Base-by-base conservation (phyloP, 1,284 basidiomycete genomes). In the Melampsora americana region DNA sequence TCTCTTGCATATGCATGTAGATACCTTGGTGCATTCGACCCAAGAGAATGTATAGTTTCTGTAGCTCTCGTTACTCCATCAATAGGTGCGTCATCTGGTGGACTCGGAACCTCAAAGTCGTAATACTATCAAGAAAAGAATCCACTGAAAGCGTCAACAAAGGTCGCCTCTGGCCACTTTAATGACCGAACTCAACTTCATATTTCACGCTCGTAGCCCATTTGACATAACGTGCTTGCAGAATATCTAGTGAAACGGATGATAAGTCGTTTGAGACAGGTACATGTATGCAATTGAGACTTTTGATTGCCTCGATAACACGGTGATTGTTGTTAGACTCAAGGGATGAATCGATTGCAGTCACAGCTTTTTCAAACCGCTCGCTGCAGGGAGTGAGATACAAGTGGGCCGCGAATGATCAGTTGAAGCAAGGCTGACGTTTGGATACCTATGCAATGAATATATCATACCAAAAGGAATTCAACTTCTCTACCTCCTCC, bases 351-450 rank as follows among this genome's bases (percentile, higher is more conserved):
- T 90, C 87, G 90, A 89, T 46, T 90, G 89, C 82, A 92, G 92
- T 84, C 91, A 88, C 82, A 90, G 89, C 82, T 92, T 91, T 0
- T 90, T 91, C 85, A 91, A 59, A 59, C 28, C 28, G 53, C 7
- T 59, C 53, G 12, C 53, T 59, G 28, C n/a, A 2, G 53, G 23
- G 53, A 44, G 42, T 11, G 42, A 14, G 12, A 44, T 9, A 44
- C 11, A 44, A 44, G 42, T 44, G 42, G 42, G 12, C 11, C 42
- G 42, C 42, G 9, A 0, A 44, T 44, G 42, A 44, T 44, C 42
- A 44, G 42, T 44, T 44, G 12, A 44, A 44, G 42, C 42, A 44
- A 44, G 11, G 42, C 42, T 44, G 42, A 44, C 42, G 42, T 11
- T 44, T 14, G 1, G 42, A 44, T 3, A 44, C 42, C 42, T 12